These are phyloP conservation scores for Borovskyia barvae DNA, from an alignment of 208 protist species.

Conservation along the genomic window DNA sequence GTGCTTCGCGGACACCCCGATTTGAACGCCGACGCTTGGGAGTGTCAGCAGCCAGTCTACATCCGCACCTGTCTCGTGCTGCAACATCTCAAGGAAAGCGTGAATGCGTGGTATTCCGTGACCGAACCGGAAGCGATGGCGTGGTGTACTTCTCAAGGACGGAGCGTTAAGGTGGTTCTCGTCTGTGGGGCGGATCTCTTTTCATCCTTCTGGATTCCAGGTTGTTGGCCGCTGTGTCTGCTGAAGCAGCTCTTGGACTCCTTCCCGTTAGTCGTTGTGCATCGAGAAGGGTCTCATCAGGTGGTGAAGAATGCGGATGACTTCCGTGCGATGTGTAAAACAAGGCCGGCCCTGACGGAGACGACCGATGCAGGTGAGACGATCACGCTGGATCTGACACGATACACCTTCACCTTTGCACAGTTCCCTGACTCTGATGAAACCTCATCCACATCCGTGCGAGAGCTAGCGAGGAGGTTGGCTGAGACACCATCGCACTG, in stretches of 20 bases:
- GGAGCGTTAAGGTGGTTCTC: slow-evolving; percentile 46
- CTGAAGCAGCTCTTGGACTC: slow-evolving; percentile 53
- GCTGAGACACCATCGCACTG: neutral
- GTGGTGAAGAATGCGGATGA: neutral
- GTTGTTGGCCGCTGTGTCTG: slow-evolving; percentile 61
- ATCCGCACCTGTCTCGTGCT: slow-evolving; percentile 61
- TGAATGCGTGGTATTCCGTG: slow-evolving; percentile 44
- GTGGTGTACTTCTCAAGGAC: slow-evolving; percentile 13
- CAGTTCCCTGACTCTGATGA: slow-evolving; percentile 27
- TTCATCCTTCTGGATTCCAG: slow-evolving; percentile 60
- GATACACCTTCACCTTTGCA: slow-evolving; percentile 46
- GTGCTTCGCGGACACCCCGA: slow-evolving; percentile 37
- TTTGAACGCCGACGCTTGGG: slow-evolving; percentile 69
- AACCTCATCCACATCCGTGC: slow-evolving; percentile 63
- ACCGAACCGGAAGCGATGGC: slow-evolving; percentile 13
- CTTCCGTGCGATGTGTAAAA: slow-evolving; percentile 5
- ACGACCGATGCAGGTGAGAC: slow-evolving; percentile 6
- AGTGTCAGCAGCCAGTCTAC: slow-evolving; percentile 65
- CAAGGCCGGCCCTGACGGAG: slow-evolving; percentile 22
- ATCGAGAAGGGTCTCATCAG: slow-evolving; percentile 3
- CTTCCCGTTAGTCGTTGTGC: slow-evolving; percentile 55
- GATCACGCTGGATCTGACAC: slow-evolving; percentile 36
- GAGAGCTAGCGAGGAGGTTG: slow-evolving; percentile 18
- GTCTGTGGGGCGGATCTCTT: slow-evolving; percentile 80
- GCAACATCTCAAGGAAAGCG: slow-evolving; percentile 51